These are phyloP conservation scores for Penicillium nordicum DNA, from an alignment of 2,329 filamentous ascomycete species.

Conservation along the genomic window DNA sequence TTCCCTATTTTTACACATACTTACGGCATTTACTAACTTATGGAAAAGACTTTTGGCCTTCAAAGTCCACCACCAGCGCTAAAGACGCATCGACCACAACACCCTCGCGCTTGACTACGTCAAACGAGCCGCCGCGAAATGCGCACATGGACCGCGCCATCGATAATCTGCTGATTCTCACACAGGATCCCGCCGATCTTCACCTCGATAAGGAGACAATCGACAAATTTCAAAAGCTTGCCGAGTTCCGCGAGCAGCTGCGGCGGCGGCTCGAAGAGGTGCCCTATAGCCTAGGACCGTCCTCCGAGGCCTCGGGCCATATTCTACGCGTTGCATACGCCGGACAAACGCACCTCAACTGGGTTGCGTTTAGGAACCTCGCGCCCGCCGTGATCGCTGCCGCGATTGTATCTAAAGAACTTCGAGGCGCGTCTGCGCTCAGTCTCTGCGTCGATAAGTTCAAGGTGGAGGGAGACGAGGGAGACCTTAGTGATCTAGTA, in stretches of 20 bases:
- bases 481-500: constrained; percentile 4
- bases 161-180: constrained; percentile 15
- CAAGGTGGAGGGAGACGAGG: background rate
- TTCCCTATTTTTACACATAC: too few relatives aligned
- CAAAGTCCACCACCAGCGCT: too few relatives aligned
- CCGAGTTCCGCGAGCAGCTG: constrained; percentile 8
- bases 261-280: constrained; percentile 13
- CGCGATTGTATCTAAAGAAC: constrained; percentile 12
- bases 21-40: too few relatives aligned
- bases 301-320: background rate
- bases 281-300: constrained; percentile 8
- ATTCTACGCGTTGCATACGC: constrained; percentile 13
- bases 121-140: constrained; percentile 2
- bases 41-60: too few relatives aligned
- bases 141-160: constrained; percentile 2
- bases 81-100: too few relatives aligned
- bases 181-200: constrained; percentile 1
- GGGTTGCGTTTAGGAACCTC: constrained; percentile 12
- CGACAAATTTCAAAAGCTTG: constrained; percentile 6
- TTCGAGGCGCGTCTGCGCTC: constrained; percentile 15
- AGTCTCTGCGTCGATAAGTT: constrained; percentile 11
- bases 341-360: constrained; percentile 13
- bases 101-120: too few relatives aligned
- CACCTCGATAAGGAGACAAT: constrained; percentile 4
- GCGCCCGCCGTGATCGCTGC: constrained; percentile 8